A percentile compares a stretch with the other conserved stretches of the same genome.
phyloP scores from a whole-genome alignment of 176 grass and related monocot genomes.

The Oryza brachyantha region DNA sequence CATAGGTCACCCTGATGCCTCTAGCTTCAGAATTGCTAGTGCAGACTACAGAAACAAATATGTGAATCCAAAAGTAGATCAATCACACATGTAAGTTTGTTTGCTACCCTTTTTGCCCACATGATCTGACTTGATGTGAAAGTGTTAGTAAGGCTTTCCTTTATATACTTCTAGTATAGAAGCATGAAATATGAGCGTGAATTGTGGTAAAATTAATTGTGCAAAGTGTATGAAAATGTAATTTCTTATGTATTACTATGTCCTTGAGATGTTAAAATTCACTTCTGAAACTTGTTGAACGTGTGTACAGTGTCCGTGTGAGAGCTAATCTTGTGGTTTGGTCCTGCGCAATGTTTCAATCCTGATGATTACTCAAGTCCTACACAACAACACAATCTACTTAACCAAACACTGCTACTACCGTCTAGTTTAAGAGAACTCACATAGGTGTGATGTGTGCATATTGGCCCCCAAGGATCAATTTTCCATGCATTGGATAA shows the following conservation, averaged over 20 bases:
- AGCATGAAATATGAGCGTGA: neutral
- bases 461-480: neutral
- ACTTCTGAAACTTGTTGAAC: neutral
- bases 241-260: neutral
- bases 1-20: neutral
- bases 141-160: slow-evolving; percentile 8
- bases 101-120: neutral
- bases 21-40: neutral
- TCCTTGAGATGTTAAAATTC: neutral
- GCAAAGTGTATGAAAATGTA: neutral
- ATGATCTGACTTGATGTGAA: neutral
- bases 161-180: neutral
- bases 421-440: neutral
- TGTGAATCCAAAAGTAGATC: neutral
- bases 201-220: neutral
- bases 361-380: neutral
- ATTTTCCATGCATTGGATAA: neutral
- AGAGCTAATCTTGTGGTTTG: neutral
- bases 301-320: neutral
- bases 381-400: neutral
- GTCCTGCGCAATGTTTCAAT: neutral
- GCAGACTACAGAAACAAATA: neutral
- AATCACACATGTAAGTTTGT: neutral
- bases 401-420: neutral
- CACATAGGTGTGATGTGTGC: neutral